A percentile compares a stretch with the other conserved stretches of the same genome.
phyloP scores from a whole-genome alignment of 176 grass and related monocot species.

The Dactylis glomerata region DNA sequence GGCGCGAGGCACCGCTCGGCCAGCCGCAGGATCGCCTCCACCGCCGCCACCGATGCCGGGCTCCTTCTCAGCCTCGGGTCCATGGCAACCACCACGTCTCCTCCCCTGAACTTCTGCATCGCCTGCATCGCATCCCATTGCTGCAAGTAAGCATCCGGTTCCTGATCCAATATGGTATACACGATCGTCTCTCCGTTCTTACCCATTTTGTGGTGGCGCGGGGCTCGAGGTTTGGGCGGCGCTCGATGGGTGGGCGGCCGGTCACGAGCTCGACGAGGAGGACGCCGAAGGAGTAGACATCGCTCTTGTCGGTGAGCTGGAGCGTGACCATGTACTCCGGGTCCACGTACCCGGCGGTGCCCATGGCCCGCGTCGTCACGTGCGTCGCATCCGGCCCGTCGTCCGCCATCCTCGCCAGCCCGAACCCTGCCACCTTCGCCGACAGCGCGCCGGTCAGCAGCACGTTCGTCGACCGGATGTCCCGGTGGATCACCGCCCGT shows the following conservation, averaged over 20 bases:
- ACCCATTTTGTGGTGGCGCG: slow-evolving; percentile 67
- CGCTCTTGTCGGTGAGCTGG: slow-evolving; percentile 75
- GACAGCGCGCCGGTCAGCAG: slow-evolving; percentile 49
- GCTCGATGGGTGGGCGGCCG: slow-evolving; percentile 58
- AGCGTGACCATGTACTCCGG: slow-evolving; percentile 66
- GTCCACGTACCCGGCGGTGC: slow-evolving; percentile 72
- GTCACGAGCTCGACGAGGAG: slow-evolving; percentile 74
- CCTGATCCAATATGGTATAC: background rate
- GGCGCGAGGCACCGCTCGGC: slow-evolving; percentile 48
- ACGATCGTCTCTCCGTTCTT: no score
- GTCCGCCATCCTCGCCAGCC: slow-evolving; percentile 32
- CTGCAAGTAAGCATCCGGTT: background rate
- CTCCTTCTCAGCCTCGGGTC: slow-evolving; percentile 55
- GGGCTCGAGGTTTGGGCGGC: slow-evolving; percentile 26
- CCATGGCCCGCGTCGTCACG: slow-evolving; percentile 46
- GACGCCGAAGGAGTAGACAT: slow-evolving; percentile 78
- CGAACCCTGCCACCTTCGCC: slow-evolving; percentile 58
- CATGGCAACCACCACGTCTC: slow-evolving; percentile 59
- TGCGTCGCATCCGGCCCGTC: slow-evolving; percentile 34
- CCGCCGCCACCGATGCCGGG: slow-evolving; percentile 39
- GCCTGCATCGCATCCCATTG: slow-evolving; percentile 30
- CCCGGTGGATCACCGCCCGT: slow-evolving; percentile 51
- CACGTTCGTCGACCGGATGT: slow-evolving; percentile 54
- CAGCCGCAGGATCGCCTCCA: slow-evolving; percentile 42
- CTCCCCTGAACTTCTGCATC: slow-evolving; percentile 43